Conservation (phyloP, 257 asterid species). For the Solanum infundibuliforme region DNA sequence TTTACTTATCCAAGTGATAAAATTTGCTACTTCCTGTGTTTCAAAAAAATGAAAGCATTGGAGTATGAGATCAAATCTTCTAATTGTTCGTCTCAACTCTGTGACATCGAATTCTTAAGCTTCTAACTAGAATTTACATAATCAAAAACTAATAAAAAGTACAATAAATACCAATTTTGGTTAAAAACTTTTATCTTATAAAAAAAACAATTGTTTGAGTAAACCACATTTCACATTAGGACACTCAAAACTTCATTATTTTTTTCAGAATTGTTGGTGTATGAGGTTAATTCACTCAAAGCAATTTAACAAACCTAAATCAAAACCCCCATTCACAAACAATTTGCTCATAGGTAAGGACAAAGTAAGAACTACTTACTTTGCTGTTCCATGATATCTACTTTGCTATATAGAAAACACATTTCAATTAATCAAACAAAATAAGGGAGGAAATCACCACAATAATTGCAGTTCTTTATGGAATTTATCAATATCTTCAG, state of each 20-base stretch:
- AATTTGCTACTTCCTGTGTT: neutral
- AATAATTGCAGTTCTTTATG: slow-evolving; percentile 75
- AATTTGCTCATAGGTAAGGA: neutral
- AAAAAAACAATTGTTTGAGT: neutral
- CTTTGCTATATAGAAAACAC: neutral
- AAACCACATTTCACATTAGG: neutral
- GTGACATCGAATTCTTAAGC: neutral
- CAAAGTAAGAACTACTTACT: neutral
- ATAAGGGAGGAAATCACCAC: slow-evolving; percentile 13
- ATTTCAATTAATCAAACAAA: neutral
- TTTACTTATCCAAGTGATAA: neutral
- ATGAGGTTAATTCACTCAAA: neutral
- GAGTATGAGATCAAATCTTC: neutral
- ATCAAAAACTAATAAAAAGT: neutral
- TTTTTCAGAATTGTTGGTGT: neutral
- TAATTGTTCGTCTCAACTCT: neutral
- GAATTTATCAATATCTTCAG: slow-evolving; percentile 62
- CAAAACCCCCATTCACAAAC: neutral
- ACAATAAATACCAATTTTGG: neutral
- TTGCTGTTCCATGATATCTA: neutral
- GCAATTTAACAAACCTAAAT: neutral
- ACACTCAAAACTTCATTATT: neutral
- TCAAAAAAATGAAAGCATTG: neutral
- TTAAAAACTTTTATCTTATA: neutral
- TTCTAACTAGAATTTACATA: neutral